Base-by-base conservation (phyloP, 1,284 basidiomycete genomes). In the Malassezia restricta region DNA sequence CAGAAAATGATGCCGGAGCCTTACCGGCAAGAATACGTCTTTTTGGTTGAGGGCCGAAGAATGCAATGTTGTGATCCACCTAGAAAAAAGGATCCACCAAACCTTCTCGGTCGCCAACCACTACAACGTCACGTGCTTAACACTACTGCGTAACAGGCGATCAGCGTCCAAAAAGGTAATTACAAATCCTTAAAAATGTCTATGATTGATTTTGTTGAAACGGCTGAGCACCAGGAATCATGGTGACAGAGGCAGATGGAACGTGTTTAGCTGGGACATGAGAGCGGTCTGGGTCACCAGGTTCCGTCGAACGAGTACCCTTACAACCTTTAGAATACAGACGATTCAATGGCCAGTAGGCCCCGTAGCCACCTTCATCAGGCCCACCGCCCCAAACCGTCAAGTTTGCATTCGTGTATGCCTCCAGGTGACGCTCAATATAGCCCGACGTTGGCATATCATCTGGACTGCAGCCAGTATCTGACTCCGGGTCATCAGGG, bases 401-500 rank as follows among this genome's bases (percentile, higher is more conserved):
- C 1, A 63, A 49, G 47, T 73, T 71, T 14, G 61, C 40, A 49
- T 74, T 66, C 30, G 54, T 57, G 54, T 75, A 75, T 5, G 68
- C 58, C 20, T 69, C 63, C 39, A 56, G 49, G 51, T 74, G 68
- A 33, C 58, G 54, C 6, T 66, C 42, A 41, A 74, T 74, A 48
- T 74, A 74, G 6, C 69, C 62, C 42, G 54, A 56, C 1, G 73
- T 73, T 1, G 73, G 73, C 29, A 59, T 51, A 42, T 73, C 61
- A 0, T 38, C 12, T 2, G 73, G 72, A 39, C 71, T 65, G 49
- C 73, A 74, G 14, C 66, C 61, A 30, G 70, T 50, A 28, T 46
- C 30, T 1, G 43, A 60, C 9, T 74, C 73, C 6, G 57, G 53
- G 3, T 57, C 63, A n/a, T 74, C 75, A n/a, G 73, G 68, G 12